Evolutionary conservation across 257 asterid genomes (phyloP), one percentile per base, ranked within the genome.

Genomic region (Solanum gandarillasii): DNA sequence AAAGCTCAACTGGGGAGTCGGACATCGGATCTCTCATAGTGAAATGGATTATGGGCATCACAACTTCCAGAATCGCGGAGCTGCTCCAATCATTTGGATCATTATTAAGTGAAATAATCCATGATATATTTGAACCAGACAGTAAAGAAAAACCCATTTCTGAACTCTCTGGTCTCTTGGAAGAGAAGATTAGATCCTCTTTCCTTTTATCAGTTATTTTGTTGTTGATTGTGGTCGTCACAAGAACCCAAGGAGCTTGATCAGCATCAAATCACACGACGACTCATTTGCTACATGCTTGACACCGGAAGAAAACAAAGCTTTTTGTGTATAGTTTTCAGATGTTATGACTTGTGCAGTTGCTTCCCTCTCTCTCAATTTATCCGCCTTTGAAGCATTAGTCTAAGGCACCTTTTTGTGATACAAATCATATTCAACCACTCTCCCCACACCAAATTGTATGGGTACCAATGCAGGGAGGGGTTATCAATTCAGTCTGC

Each of bases 181-280:
- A 93, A 86, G 94, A 93, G 76, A 94, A 92, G 88, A 65, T 93
- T 31, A 87, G 95, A 71, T 91, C 95, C 6, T 93, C 96, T 4
- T 78, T 93, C 72, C 93, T 93, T 20, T 90, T 94, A 55, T 89
- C 95, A 5, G 74, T 93, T 43, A 82, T 93, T 43, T 86, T 93
- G 84, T 86, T 94, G 83, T 52, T 93, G 89, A 91, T 93, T 21
- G 95, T 93, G 52, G 90, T 93, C 4, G 88, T 90, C 84, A 89
- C 95, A 35, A 91, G 95, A 36, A 88, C 58, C 85, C 85, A 87
- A 31, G 90, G 82, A 39, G 32, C 27, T 43, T 89, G 85, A 88
- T 39, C 27, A 25, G 4, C n/a, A n/a, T 65, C 39, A 13, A 84
- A 4, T 43, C 27, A 16, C 25, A 7, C 16, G 12, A 48, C 55